Base-by-base conservation (phyloP, 148 eudicot species). In the Fallopia convolvulus region DNA sequence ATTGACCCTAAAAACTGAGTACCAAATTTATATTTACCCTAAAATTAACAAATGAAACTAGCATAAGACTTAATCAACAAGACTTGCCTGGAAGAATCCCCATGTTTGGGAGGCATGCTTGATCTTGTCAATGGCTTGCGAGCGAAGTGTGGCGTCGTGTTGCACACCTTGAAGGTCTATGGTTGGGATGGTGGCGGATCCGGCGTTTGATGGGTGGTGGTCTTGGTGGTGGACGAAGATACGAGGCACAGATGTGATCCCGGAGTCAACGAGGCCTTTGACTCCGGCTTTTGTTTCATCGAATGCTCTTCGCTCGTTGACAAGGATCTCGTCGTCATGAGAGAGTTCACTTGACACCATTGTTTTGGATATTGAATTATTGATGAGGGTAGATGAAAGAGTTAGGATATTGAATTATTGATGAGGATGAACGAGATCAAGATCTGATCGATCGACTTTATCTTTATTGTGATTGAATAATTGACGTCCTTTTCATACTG, bases 221-320 rank as follows among this genome's bases (percentile, higher is more conserved):
- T 76, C 44, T 68, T 23, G 20, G 46, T 5, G 77, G 49, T 74
- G 76, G 32, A 82, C 60, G 74, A 84, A 84, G 4, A 84, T 84
- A 2, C 77, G 46, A 3, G 87, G 84, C 2, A 84, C 23, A 5
- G 78, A 56, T 6, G 81, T 42, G 36, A 84, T 52, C 1, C 84
- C 84, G 12, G 83, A 79, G 65, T 82, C 86, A 17, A 74, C 79
- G 8, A 86, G 78, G 1, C 89, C 89, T 72, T 86, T 86, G 15
- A 80, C 89, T 17, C 89, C 89, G 0, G 72, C 48, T 42, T 83
- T 84, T 18, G 85, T 82, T 17, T 86, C 89, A n/a, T 86, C 89
- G 33, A 86, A 83, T 4, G 85, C 87, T 78, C 74, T 82, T 42
- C 82, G 40, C 53, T 85, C 80, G 18, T 21, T 46, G n/a, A 5